Conservation (phyloP, 2,329 filamentous ascomycete species). For the Parastagonospora avenae region DNA sequence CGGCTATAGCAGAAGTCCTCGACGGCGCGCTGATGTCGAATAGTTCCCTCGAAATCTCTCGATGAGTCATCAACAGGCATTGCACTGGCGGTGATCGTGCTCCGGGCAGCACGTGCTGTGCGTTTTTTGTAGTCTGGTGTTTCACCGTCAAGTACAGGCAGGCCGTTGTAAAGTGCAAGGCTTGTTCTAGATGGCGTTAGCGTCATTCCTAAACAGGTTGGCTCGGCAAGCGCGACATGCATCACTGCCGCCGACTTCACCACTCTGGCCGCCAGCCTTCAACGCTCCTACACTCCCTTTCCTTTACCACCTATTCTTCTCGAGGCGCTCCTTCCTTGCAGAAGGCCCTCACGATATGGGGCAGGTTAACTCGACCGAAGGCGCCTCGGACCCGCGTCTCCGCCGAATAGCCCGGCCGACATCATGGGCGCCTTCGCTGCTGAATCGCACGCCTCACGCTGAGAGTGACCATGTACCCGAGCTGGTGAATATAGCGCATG, state of each 20-base stretch:
- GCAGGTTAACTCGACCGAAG: constrained; percentile 42
- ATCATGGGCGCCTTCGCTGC: constrained; percentile 41
- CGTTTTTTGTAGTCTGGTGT: too few species aligned
- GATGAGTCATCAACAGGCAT: too few species aligned
- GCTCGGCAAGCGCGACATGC: constrained; percentile 1
- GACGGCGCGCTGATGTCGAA: too few species aligned
- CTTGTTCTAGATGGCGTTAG: neutral
- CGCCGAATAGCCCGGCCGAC: constrained; percentile 36
- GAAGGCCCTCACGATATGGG: constrained; percentile 44
- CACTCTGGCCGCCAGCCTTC: constrained; percentile 9
- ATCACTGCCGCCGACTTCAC: constrained; percentile 10
- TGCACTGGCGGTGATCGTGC: too few species aligned
- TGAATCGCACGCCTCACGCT: constrained; percentile 20
- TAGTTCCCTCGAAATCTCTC: too few species aligned
- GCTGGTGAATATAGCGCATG: constrained; percentile 16
- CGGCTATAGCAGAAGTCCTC: neutral
- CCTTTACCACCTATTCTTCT: constrained; percentile 4
- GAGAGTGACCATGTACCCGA: constrained; percentile 27
- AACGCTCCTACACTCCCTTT: constrained; percentile 5
- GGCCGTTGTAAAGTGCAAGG: neutral
- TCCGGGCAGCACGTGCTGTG: too few species aligned
- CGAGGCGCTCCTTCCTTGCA: constrained; percentile 28
- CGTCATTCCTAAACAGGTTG: neutral
- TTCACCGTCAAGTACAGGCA: neutral
- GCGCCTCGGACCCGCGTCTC: constrained; percentile 26